A percentile compares a stretch with the other conserved stretches of the same genome.
Evolutionary conservation across 73 alveolate genomes (phyloP).

Genomic region (Paramecium pentaurelia): DNA sequence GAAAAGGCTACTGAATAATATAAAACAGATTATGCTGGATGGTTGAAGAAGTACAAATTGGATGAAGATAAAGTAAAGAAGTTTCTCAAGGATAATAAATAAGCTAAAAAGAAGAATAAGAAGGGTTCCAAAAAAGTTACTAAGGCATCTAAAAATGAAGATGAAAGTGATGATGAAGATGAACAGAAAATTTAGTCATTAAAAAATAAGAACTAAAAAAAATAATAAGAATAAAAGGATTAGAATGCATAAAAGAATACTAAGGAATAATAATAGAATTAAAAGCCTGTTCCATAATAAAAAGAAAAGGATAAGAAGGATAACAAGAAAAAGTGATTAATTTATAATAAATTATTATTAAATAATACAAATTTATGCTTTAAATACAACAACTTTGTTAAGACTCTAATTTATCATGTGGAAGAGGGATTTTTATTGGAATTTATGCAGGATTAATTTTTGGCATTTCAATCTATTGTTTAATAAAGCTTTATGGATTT

Average conservation of each 20-base stretch:
- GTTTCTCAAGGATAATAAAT: neutral
- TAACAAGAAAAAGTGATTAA: neutral
- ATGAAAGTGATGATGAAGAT: constrained; percentile 21
- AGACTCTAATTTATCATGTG: neutral
- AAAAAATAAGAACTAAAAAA: neutral
- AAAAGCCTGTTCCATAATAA: neutral
- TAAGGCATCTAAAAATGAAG: neutral
- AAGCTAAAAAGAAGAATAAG: neutral
- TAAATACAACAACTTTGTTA: neutral
- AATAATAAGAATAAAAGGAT: neutral
- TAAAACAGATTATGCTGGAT: neutral
- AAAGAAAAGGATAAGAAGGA: neutral
- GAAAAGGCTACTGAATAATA: neutral
- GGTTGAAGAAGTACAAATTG: constrained; percentile 11
- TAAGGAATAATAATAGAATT: neutral
- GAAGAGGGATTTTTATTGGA: constrained; percentile 13
- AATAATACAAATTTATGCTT: neutral
- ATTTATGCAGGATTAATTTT: neutral
- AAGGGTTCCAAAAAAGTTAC: neutral
- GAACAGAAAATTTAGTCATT: neutral
- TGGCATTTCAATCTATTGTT: neutral
- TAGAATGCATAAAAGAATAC: neutral
- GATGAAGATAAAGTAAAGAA: constrained; percentile 1
- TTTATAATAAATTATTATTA: neutral
- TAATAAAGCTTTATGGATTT: constrained; percentile 7